A percentile compares a stretch with the other conserved stretches of the same genome.
Evolutionary conservation across 2,329 filamentous ascomycete genomes (phyloP).

Genomic region (Ambrosiella cleistominuta): DNA sequence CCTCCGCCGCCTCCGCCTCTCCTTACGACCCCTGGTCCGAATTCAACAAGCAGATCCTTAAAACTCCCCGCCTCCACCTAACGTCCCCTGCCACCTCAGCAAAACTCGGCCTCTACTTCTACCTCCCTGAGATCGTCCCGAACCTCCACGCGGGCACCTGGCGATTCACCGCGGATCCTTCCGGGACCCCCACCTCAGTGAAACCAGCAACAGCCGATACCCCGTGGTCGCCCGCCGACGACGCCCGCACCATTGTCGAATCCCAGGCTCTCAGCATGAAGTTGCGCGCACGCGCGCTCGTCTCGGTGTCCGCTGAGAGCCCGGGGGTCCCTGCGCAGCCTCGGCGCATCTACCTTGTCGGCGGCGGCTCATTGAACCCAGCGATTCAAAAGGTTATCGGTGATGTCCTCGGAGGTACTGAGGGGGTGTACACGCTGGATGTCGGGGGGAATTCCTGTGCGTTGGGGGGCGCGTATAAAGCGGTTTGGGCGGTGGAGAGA

Average conservation of each 20-base stretch:
- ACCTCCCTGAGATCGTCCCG: constrained; percentile 85
- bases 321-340: constrained; percentile 58
- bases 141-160: constrained; percentile 75
- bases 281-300: constrained; percentile 63
- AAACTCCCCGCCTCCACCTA: constrained; percentile 52
- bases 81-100: constrained; percentile 36
- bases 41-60: constrained; percentile 60
- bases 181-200: constrained; percentile 21
- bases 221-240: constrained; percentile 38
- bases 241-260: constrained; percentile 77
- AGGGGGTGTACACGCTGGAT: constrained; percentile 85
- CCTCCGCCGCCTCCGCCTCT: constrained; percentile 18
- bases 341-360: constrained; percentile 80
- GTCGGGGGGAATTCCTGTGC: constrained; percentile 93
- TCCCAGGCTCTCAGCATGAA: constrained; percentile 88
- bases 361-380: constrained; percentile 75
- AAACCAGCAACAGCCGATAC: not conserved
- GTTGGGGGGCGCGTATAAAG: constrained; percentile 86
- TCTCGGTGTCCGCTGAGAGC: constrained; percentile 31
- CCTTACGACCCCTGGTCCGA: constrained; percentile 47
- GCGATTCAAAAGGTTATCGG: constrained; percentile 75
- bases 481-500: constrained; percentile 75
- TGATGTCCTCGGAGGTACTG: constrained; percentile 71
- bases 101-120: constrained; percentile 87
- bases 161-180: constrained; percentile 50